Base-by-base conservation (phyloP, 2,329 filamentous ascomycete species). In the Kalaharituber pfeilii region DNA sequence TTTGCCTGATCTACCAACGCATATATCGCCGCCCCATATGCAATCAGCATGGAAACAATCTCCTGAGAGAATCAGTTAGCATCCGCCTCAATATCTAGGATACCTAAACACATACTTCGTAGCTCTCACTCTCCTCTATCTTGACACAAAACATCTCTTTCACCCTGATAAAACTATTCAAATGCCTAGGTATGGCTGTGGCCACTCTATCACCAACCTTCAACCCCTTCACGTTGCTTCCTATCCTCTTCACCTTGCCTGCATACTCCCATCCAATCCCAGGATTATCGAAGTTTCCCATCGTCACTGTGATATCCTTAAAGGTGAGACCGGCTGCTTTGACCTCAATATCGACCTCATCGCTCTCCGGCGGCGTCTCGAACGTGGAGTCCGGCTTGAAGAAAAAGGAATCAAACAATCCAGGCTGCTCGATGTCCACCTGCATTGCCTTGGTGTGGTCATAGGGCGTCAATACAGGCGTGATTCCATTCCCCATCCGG, bases 301-400 rank as follows among this genome's bases (percentile, higher is more conserved):
- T 55, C 1, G 67, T 65, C 20, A 69, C 64, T 1, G 68, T 62
- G 3, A 69, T 64, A 39, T 69, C 67, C 42, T 66, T 66, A 59
- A 69, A 68, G 57, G 68, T 67, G 50, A 69, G 27, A 0, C 71
- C 71, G 0, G 69, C 65, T 5, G 69, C 69, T 28, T 66, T 67
- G n/a, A 73, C 66, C 51, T 69, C 67, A 50, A 73, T 67, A 59
- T 73, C 70, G 4, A 73, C 59, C 30, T 72, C 50, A 42, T 57
- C 51, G 13, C 58, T 55, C 22, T 29, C 20, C 5, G 58, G 49
- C 33, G 51, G 27, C 5, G 22, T 28, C 13, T 36, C 26, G 27
- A 27, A 20, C 22, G 51, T 45, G 1, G 25, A 26, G 39, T 57
- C 57, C 18, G 57, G 50, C 4, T 53, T 29, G 36, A 58, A 67